phyloP scores from a whole-genome alignment of 2,329 filamentous ascomycete genomes.

The Phialophora verrucosa region DNA sequence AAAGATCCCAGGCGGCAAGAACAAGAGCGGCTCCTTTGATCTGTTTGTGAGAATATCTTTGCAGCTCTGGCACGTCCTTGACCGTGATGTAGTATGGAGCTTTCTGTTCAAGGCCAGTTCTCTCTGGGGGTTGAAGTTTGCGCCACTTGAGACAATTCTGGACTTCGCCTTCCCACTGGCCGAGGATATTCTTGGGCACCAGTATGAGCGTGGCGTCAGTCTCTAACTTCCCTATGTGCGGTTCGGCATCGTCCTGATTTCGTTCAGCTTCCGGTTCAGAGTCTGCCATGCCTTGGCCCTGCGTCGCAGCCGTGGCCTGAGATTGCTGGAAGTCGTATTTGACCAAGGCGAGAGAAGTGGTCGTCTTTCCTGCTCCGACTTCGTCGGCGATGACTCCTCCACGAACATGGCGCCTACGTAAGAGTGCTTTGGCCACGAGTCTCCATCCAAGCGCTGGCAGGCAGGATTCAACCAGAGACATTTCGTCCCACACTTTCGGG shows the following conservation, averaged over 20 bases:
- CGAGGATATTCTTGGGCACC: constrained; percentile 60
- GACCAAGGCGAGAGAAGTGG: constrained; percentile 63
- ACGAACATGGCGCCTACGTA: constrained; percentile 46
- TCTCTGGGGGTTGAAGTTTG: background rate
- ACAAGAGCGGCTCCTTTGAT: constrained; percentile 61
- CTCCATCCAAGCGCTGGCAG: constrained; percentile 61
- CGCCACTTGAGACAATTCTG: constrained; percentile 46
- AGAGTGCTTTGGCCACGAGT: constrained; percentile 57
- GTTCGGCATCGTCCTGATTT: background rate
- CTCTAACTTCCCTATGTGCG: constrained; percentile 6
- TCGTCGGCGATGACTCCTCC: constrained; percentile 69
- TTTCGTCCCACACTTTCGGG: constrained; percentile 53
- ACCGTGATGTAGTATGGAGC: constrained; percentile 54
- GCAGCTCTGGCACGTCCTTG: constrained; percentile 48
- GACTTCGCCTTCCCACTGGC: constrained; percentile 65
- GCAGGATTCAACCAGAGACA: constrained; percentile 63
- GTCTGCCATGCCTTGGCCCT: background rate
- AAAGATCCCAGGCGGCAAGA: constrained; percentile 59
- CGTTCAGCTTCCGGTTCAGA: background rate
- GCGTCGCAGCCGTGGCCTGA: background rate
- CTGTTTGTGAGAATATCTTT: constrained; percentile 50
- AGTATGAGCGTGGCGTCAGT: constrained; percentile 66
- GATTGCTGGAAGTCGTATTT: constrained; percentile 43
- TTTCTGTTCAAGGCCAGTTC: background rate
- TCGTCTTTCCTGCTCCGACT: constrained; percentile 71